Conservation (phyloP, 2,329 filamentous ascomycete species). For the Pseudopithomyces maydicus region DNA sequence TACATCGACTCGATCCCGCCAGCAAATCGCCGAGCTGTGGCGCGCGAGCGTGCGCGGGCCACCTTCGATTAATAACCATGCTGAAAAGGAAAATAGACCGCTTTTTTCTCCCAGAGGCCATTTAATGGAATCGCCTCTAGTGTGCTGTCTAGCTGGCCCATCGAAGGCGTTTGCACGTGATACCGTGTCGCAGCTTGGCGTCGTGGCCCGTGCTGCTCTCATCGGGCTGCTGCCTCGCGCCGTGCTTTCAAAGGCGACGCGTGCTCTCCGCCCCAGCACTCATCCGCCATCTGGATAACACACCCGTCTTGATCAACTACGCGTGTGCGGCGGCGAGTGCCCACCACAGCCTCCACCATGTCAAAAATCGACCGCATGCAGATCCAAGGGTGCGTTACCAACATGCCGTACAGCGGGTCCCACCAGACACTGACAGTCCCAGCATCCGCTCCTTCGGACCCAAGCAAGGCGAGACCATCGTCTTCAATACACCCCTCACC, state of each 20-base stretch:
- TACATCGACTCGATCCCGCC: not conserved
- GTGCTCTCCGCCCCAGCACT: too few species aligned
- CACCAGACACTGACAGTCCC: constrained; percentile 11
- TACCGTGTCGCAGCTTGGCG: too few species aligned
- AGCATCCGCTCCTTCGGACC: constrained; percentile 86
- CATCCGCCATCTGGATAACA: too few species aligned
- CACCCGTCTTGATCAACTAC: not conserved
- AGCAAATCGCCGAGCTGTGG: not conserved
- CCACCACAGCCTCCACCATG: constrained; percentile 5
- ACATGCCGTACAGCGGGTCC: not conserved
- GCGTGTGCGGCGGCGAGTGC: not conserved
- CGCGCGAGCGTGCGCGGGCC: not conserved
- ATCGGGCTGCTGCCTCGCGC: too few species aligned
- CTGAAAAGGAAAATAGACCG: too few species aligned
- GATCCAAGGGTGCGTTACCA: constrained; percentile 68
- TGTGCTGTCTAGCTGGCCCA: too few species aligned
- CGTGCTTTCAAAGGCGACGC: too few species aligned
- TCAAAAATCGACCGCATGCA: constrained; percentile 86
- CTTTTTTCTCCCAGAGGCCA: too few species aligned
- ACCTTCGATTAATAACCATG: too few species aligned
- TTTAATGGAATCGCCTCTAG: too few species aligned
- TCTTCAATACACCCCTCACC: constrained; percentile 88
- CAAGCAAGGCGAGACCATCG: constrained; percentile 73
- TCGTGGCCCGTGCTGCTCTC: too few species aligned
- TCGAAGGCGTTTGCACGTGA: too few species aligned